Evolutionary conservation across 371 early-diverging fungal genomes (phyloP).

Genomic region (Polyrhizophydium stewartii): DNA sequence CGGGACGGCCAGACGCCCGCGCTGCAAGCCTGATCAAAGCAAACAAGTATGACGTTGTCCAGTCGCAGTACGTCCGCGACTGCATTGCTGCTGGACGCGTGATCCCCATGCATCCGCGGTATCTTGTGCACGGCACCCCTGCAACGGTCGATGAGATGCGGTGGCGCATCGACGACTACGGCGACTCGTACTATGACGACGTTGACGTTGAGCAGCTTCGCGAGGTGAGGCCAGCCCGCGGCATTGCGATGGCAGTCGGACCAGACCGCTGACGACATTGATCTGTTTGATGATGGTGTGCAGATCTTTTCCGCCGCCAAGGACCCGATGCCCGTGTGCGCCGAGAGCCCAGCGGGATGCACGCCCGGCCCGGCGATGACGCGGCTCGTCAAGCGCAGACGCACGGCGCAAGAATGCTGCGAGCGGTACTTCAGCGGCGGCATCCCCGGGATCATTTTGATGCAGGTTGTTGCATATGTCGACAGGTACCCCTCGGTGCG

Average conservation of each 20-base stretch:
- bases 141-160: conserved; percentile 41
- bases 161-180: conserved; percentile 56
- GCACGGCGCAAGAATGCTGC: conserved; percentile 8
- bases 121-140: conserved; percentile 55
- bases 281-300: neutral
- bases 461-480: neutral
- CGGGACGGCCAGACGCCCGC: neutral
- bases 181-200: conserved; percentile 62
- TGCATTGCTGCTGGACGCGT: conserved; percentile 47
- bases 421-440: conserved; percentile 12
- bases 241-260: neutral
- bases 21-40: neutral
- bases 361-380: neutral
- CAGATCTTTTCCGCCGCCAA: neutral
- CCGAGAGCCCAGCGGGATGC: neutral
- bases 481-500: conserved; percentile 5
- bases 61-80: conserved; percentile 58
- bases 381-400: neutral
- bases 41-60: conserved; percentile 47
- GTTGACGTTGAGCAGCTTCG: conserved; percentile 43
- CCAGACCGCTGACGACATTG: neutral
- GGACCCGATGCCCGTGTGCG: neutral
- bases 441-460: conserved; percentile 4
- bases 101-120: conserved; percentile 57
- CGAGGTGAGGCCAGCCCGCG: conserved; percentile 45